Percentiles rank a stretch among this genome's conserved stretches.
phyloP scores from a whole-genome alignment of 495 filamentous ascomycete species.

The Talaromyces ruber region DNA sequence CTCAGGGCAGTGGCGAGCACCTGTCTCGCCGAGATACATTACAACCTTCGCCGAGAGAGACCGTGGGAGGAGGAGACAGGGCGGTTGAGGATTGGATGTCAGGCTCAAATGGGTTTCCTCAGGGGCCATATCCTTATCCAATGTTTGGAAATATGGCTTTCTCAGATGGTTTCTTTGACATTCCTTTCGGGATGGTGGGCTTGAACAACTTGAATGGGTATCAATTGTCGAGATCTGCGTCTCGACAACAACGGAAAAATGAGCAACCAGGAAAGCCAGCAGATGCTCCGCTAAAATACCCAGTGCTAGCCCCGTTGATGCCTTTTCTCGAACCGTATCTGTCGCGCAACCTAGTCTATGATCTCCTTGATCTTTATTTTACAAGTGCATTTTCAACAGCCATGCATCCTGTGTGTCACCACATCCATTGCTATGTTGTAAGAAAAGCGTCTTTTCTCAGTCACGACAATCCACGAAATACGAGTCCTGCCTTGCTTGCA shows the following conservation, averaged over 20 bases:
- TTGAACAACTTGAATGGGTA: constrained; percentile 3
- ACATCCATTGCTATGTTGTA: constrained; percentile 86
- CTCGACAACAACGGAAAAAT: constrained; percentile 11
- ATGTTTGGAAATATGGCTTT: constrained; percentile 3
- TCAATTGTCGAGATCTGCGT: constrained; percentile 6
- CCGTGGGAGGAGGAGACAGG: constrained; percentile 7
- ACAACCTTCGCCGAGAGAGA: constrained; percentile 7
- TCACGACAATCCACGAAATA: constrained; percentile 64
- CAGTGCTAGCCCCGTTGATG: constrained; percentile 74
- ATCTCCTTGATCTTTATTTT: constrained; percentile 82
- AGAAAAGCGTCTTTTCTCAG: constrained; percentile 84
- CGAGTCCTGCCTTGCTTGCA: constrained; percentile 79
- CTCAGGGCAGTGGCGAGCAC: constrained; percentile 25
- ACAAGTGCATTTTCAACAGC: constrained; percentile 76
- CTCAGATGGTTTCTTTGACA: constrained; percentile 1
- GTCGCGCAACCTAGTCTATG: constrained; percentile 68
- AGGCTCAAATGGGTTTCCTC: constrained; percentile 4
- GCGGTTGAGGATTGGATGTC: constrained; percentile 9
- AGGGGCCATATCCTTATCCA: background rate
- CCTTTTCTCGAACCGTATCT: constrained; percentile 70
- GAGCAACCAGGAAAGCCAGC: constrained; percentile 6
- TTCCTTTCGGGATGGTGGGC: constrained; percentile 4
- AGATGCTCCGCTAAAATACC: constrained; percentile 56
- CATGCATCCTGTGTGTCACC: constrained; percentile 84
- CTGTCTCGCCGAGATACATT: constrained; percentile 16